These are phyloP conservation scores for Zymoseptoria passerinii DNA, from an alignment of 2,329 filamentous ascomycete genomes.

Conservation along the genomic window DNA sequence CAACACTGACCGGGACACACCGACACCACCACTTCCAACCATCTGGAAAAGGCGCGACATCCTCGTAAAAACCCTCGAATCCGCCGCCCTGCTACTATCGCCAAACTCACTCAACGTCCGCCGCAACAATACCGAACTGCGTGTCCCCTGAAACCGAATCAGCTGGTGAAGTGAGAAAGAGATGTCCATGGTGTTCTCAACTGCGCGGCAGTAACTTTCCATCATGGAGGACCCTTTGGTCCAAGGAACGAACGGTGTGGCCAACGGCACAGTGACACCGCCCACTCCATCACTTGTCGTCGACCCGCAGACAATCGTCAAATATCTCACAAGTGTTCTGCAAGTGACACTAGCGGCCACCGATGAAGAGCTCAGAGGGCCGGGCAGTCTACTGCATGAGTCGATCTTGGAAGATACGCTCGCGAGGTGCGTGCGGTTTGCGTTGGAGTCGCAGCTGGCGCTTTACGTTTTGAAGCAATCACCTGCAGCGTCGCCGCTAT, in stretches of 20 bases:
- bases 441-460: constrained; percentile 75
- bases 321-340: constrained; percentile 42
- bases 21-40: not conserved
- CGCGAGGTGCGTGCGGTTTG: constrained; percentile 80
- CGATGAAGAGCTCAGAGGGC: constrained; percentile 69
- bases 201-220: constrained; percentile 2
- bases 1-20: not conserved
- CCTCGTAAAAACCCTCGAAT: not conserved
- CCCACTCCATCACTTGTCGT: constrained; percentile 26
- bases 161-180: not conserved
- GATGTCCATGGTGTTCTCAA: constrained; percentile 7
- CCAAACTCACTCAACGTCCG: not conserved
- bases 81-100: not conserved
- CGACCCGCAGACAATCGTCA: constrained; percentile 41
- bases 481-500: constrained; percentile 40
- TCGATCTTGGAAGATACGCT: constrained; percentile 67
- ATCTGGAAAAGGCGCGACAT: not conserved
- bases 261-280: constrained; percentile 24
- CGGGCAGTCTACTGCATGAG: constrained; percentile 74
- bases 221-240: constrained; percentile 32
- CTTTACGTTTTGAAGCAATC: constrained; percentile 86
- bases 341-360: constrained; percentile 42
- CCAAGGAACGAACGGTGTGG: constrained; percentile 28
- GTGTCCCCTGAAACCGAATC: not conserved
- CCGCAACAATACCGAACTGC: not conserved